Conservation (phyloP, 306 rosid genomes). For the Cyclanthera cordifolia region DNA sequence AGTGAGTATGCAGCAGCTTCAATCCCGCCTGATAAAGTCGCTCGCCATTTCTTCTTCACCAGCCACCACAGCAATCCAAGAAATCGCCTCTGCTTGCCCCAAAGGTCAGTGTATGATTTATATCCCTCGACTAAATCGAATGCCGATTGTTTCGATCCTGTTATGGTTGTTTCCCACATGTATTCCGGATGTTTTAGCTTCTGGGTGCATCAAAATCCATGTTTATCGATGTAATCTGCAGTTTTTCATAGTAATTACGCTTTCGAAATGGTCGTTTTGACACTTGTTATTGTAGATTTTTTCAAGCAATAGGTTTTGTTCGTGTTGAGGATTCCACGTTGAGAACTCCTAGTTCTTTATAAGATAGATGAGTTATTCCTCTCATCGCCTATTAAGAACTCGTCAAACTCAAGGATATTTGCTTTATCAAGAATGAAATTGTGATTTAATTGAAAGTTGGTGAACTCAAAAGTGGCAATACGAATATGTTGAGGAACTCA, state of each 20-base stretch:
- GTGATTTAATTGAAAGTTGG: too few species aligned
- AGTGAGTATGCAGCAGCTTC: slow-evolving; percentile 40
- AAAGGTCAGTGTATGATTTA: slow-evolving; percentile 37
- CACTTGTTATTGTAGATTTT: background rate
- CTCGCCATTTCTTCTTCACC: slow-evolving; percentile 41
- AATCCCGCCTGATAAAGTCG: slow-evolving; percentile 42
- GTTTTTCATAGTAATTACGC: background rate
- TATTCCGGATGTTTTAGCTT: background rate
- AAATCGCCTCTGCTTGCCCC: slow-evolving; percentile 39
- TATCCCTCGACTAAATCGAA: background rate
- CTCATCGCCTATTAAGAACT: too few species aligned
- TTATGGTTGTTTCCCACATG: background rate
- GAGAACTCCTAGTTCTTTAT: too few species aligned
- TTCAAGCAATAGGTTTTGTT: too few species aligned
- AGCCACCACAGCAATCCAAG: slow-evolving; percentile 46
- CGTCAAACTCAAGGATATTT: too few species aligned
- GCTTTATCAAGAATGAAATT: too few species aligned
- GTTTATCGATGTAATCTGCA: background rate
- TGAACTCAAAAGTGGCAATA: too few species aligned
- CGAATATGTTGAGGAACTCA: too few species aligned
- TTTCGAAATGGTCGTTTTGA: background rate
- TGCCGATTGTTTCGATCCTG: background rate
- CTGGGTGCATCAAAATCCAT: background rate
- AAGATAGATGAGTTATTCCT: too few species aligned
- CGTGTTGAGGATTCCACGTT: too few species aligned